phyloP scores from a whole-genome alignment of 495 filamentous ascomycete species.

The Cladorrhinum samala region DNA sequence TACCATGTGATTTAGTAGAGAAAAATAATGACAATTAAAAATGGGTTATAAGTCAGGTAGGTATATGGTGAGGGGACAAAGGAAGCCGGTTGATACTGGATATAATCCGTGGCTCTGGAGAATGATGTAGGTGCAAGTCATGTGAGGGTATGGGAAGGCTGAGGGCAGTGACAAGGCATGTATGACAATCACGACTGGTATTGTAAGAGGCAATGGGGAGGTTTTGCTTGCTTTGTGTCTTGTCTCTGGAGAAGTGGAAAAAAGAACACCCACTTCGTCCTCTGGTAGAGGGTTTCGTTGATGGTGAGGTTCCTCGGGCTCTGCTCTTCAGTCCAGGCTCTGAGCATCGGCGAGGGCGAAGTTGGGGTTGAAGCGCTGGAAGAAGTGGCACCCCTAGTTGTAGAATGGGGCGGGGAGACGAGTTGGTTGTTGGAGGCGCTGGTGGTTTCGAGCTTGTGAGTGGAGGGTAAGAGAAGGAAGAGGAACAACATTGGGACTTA shows the following conservation, averaged over 20 bases:
- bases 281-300: slow-evolving; percentile 26
- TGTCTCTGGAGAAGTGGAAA: neutral
- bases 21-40: too few species aligned
- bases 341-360: slow-evolving; percentile 29
- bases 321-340: slow-evolving; percentile 31
- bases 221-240: neutral
- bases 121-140: too few species aligned
- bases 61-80: too few species aligned
- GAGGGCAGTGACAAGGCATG: too few species aligned
- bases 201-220: neutral
- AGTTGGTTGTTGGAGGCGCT: slow-evolving; percentile 4
- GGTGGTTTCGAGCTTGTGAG: slow-evolving; percentile 1
- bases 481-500: slow-evolving; percentile 8
- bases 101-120: too few species aligned
- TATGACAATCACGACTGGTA: too few species aligned
- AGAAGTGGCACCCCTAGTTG: neutral
- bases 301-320: slow-evolving; percentile 33
- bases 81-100: too few species aligned
- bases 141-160: too few species aligned
- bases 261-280: slow-evolving; percentile 1
- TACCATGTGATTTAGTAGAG: too few species aligned
- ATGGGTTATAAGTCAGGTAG: too few species aligned
- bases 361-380: neutral
- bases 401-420: slow-evolving; percentile 1
- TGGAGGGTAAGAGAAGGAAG: neutral